Conservation (phyloP, 2,329 filamentous ascomycete species). For the Calonectria pseudoreteaudii region DNA sequence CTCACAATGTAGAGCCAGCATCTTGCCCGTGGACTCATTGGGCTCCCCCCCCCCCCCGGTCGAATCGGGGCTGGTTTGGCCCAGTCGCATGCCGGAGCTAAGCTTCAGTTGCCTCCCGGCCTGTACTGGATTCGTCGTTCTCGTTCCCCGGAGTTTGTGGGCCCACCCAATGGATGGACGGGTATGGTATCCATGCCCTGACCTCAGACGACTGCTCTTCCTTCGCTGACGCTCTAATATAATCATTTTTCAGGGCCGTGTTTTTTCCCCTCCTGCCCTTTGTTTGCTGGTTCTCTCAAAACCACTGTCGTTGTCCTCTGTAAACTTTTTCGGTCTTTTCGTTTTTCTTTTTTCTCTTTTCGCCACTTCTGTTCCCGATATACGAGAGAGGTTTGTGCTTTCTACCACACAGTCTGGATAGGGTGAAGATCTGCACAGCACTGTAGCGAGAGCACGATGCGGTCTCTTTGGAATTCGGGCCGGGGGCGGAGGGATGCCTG, state of each 20-base stretch:
- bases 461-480: conserved; percentile 26
- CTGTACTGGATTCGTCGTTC: not conserved
- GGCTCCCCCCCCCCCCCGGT: not conserved
- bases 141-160: conserved; percentile 13
- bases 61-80: not conserved
- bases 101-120: not conserved
- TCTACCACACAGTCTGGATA: not conserved
- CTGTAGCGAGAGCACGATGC: conserved; percentile 35
- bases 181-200: conserved; percentile 3
- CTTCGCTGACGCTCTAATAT: conserved; percentile 1
- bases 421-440: not conserved
- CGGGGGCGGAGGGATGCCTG: conserved; percentile 25
- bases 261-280: not conserved
- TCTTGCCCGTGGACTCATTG: not conserved
- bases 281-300: not conserved
- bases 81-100: not conserved
- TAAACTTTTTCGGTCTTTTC: not conserved
- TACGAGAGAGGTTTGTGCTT: not conserved
- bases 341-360: not conserved
- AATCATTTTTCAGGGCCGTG: not conserved
- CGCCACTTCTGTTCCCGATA: not conserved
- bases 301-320: not conserved
- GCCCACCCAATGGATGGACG: conserved; percentile 1
- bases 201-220: not conserved
- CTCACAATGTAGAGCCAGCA: not conserved